A percentile compares a stretch with the other conserved stretches of the same genome.
Conservation (phyloP, 768 basidiomycete genomes). For the Pulveroboletus sp. region DNA sequence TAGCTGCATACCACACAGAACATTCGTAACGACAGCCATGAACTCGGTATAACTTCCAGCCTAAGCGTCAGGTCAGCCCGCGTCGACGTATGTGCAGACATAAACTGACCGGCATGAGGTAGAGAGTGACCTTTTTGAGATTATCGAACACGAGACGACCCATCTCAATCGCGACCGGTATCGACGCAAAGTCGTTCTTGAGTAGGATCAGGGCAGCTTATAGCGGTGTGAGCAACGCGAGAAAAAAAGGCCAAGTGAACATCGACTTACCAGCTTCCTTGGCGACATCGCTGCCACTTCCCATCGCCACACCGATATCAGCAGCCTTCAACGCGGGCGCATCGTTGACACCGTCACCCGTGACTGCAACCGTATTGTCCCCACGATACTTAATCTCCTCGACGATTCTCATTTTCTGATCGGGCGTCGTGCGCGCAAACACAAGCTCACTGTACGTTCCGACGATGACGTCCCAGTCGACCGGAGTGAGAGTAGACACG, state of each 20-base stretch:
- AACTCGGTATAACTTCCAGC: slow-evolving; percentile 59
- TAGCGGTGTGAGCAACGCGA: not conserved
- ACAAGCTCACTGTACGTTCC: slow-evolving; percentile 41
- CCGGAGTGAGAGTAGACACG: slow-evolving; percentile 30
- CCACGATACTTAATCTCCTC: slow-evolving; percentile 46
- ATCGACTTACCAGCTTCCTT: slow-evolving; percentile 47
- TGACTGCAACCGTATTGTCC: slow-evolving; percentile 47
- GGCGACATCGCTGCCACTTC: slow-evolving; percentile 45
- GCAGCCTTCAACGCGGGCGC: slow-evolving; percentile 47
- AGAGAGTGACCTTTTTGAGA: slow-evolving; percentile 47
- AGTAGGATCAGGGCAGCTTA: slow-evolving; percentile 46
- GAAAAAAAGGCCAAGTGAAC: too few species aligned
- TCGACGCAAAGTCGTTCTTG: slow-evolving; percentile 56
- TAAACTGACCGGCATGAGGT: slow-evolving; percentile 37
- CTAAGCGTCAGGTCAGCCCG: slow-evolving; percentile 14
- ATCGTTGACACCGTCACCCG: slow-evolving; percentile 57
- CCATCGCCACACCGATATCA: slow-evolving; percentile 54
- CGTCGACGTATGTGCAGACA: not conserved
- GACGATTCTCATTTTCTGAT: slow-evolving; percentile 56
- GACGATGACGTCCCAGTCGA: slow-evolving; percentile 38
- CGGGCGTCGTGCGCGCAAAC: slow-evolving; percentile 51
- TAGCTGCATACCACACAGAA: slow-evolving; percentile 56
- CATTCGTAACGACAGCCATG: slow-evolving; percentile 51
- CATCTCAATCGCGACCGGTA: slow-evolving; percentile 53
- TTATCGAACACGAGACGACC: slow-evolving; percentile 59